Evolutionary conservation across 352 stramenopile species (phyloP).

Genomic region (Phytophthora litchii): DNA sequence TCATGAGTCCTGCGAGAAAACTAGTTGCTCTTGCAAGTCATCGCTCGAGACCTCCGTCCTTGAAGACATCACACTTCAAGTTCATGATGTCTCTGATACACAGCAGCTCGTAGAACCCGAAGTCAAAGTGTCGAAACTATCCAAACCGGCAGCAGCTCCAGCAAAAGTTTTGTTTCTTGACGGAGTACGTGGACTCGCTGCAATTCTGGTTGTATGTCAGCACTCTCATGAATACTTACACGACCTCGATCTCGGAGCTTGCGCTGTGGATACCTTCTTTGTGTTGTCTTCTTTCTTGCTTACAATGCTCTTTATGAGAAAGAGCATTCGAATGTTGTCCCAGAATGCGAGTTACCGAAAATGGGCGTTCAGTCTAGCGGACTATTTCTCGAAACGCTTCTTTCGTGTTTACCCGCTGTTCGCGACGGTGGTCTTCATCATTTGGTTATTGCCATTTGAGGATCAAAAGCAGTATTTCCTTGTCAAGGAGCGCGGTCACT

Average conservation of each 20-base stretch:
- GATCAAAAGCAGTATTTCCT: constrained; percentile 38
- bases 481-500: constrained; percentile 38
- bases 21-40: constrained; percentile 11
- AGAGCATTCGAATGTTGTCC: constrained; percentile 31
- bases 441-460: constrained; percentile 42
- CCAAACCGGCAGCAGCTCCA: constrained; percentile 15
- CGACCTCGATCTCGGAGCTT: constrained; percentile 36
- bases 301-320: constrained; percentile 49
- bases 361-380: constrained; percentile 29
- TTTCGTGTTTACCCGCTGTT: constrained; percentile 47
- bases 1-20: constrained; percentile 6
- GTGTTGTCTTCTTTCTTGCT: constrained; percentile 53
- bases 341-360: constrained; percentile 26
- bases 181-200: constrained; percentile 49
- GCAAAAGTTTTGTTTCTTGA: constrained; percentile 52
- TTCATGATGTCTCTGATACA: constrained; percentile 17
- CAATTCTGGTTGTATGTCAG: constrained; percentile 42
- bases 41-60: not conserved
- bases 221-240: constrained; percentile 38
- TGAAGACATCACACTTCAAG: constrained; percentile 16
- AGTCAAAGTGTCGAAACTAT: constrained; percentile 9
- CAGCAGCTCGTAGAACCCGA: constrained; percentile 16
- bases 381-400: constrained; percentile 50
- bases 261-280: constrained; percentile 45
- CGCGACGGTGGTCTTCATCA: constrained; percentile 18